phyloP scores from a whole-genome alignment of 306 rosid species.

The Acacia acuminata region DNA sequence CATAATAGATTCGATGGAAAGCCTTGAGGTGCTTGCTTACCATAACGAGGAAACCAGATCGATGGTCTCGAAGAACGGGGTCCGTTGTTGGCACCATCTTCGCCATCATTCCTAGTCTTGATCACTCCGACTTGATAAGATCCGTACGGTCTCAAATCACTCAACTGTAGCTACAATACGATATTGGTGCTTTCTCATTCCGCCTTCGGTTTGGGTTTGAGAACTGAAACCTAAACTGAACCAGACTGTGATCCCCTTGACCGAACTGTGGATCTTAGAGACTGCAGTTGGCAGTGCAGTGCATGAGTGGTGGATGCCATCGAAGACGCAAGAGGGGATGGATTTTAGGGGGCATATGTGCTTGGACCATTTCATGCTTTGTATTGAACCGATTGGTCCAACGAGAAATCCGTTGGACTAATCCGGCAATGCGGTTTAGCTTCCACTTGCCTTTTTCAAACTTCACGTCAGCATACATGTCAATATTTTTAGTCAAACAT shows the following conservation, averaged over 20 bases:
- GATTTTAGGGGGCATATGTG: neutral
- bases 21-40: constrained; percentile 35
- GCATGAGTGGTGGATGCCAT: constrained; percentile 56
- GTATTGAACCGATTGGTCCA: too few relatives aligned
- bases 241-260: constrained; percentile 26
- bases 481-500: too few relatives aligned
- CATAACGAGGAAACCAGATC: constrained; percentile 97
- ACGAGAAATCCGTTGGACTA: too few relatives aligned
- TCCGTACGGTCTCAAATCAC: constrained; percentile 80
- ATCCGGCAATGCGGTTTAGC: too few relatives aligned
- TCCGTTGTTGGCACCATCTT: constrained; percentile 40
- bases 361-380: too few relatives aligned
- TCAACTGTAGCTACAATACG: constrained; percentile 75
- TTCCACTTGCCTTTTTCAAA: too few relatives aligned
- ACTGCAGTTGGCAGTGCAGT: constrained; percentile 42
- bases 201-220: constrained; percentile 41
- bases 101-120: constrained; percentile 39
- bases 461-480: too few relatives aligned
- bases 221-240: constrained; percentile 47
- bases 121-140: constrained; percentile 55
- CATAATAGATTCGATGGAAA: neutral
- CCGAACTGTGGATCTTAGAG: constrained; percentile 16
- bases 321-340: neutral
- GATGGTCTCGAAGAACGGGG: constrained; percentile 78
- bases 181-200: constrained; percentile 58